phyloP scores from a whole-genome alignment of 768 basidiomycete species.

The Lentinula lateritia region DNA sequence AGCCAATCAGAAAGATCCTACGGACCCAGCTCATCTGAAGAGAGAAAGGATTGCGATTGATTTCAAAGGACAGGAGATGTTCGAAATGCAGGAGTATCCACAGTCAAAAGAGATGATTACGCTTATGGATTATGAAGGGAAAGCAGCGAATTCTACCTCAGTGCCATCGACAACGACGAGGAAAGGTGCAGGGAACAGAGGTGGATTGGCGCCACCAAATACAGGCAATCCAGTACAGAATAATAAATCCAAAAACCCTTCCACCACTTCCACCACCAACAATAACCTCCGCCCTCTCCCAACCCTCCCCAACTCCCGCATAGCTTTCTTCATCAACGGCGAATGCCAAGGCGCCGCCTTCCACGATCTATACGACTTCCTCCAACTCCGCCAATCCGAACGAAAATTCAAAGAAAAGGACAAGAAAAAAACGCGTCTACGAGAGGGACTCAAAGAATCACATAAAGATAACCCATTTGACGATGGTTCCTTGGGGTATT shows the following conservation, averaged over 20 bases:
- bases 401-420: constrained; percentile 58
- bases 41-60: constrained; percentile 92
- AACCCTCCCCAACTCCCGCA: constrained; percentile 59
- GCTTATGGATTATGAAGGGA: constrained; percentile 74
- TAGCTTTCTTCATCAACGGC: constrained; percentile 93
- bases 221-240: constrained; percentile 32
- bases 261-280: constrained; percentile 25
- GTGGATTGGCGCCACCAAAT: constrained; percentile 52
- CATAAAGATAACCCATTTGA: constrained; percentile 84
- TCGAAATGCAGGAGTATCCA: constrained; percentile 88
- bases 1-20: constrained; percentile 54
- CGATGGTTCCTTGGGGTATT: constrained; percentile 94
- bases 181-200: constrained; percentile 41
- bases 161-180: constrained; percentile 55
- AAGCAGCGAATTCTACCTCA: constrained; percentile 48
- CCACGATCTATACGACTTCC: constrained; percentile 83
- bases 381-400: constrained; percentile 65
- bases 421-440: constrained; percentile 48
- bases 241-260: constrained; percentile 23
- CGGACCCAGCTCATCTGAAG: constrained; percentile 78
- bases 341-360: constrained; percentile 80
- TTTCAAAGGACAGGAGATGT: constrained; percentile 95
- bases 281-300: constrained; percentile 56
- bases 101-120: constrained; percentile 88
- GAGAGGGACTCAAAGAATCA: constrained; percentile 58